These are phyloP conservation scores for Coemansia sp. DNA, from an alignment of 192 early-diverging fungal species.

Conservation along the genomic window DNA sequence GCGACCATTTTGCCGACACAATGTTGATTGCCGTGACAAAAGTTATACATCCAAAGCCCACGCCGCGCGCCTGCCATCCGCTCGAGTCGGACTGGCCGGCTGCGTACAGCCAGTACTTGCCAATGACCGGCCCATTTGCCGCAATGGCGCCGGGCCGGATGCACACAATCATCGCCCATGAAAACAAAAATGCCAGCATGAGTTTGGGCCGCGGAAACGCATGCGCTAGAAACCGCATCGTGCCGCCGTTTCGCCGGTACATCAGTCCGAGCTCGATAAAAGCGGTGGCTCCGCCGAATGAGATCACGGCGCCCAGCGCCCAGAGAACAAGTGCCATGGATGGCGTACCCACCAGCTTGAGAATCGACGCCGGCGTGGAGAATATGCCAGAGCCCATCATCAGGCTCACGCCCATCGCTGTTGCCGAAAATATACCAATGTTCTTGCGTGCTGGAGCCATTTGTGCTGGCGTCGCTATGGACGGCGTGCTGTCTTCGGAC, in stretches of 20 bases:
- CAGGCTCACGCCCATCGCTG: slow-evolving; percentile 67
- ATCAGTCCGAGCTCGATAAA: slow-evolving; percentile 91
- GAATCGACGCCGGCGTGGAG: slow-evolving; percentile 73
- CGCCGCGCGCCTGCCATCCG: slow-evolving; percentile 55
- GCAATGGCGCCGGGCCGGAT: slow-evolving; percentile 59
- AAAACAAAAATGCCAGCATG: slow-evolving; percentile 58
- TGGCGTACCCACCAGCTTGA: slow-evolving; percentile 62
- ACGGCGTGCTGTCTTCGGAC: neutral
- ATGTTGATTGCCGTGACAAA: slow-evolving; percentile 67
- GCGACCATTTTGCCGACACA: slow-evolving; percentile 62
- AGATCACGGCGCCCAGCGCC: slow-evolving; percentile 70
- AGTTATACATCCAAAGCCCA: slow-evolving; percentile 62
- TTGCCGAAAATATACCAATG: slow-evolving; percentile 62
- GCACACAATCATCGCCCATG: slow-evolving; percentile 53
- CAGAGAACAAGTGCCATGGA: slow-evolving; percentile 75
- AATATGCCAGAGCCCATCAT: slow-evolving; percentile 84
- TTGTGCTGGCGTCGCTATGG: neutral
- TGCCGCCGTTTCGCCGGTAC: slow-evolving; percentile 84
- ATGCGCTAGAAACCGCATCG: slow-evolving; percentile 79
- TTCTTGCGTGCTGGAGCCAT: slow-evolving; percentile 13
- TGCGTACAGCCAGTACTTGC: slow-evolving; percentile 60
- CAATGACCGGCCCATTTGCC: slow-evolving; percentile 55
- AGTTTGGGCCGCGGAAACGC: slow-evolving; percentile 58
- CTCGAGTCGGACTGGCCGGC: slow-evolving; percentile 13
- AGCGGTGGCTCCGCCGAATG: slow-evolving; percentile 78